Base-by-base conservation (phyloP, 2,329 filamentous ascomycete species). In the Aspergillus piperis region DNA sequence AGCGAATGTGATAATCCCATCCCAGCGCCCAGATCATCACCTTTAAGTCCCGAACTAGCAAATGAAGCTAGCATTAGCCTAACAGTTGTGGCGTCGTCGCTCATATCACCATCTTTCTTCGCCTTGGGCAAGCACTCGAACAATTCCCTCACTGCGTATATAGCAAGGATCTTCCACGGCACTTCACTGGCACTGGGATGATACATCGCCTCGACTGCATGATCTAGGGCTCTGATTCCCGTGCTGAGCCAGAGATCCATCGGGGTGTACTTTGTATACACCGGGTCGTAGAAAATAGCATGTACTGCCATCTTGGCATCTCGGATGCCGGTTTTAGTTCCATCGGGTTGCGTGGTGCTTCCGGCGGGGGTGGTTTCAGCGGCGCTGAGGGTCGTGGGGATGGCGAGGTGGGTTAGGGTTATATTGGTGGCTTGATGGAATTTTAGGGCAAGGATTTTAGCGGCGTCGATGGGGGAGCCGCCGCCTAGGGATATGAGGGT, bases 341-440 rank as follows among this genome's bases (percentile, higher is more conserved):
- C 51, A 6, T 49, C 38, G 19, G 42, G 3, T 1, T 25, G 21
- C 2, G 51, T 59, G 38, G 48, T 27, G 13, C 42, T 36, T 2
- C 51, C 58, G 5, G 25, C 58, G 5, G 51, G 27, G 6, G 58
- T 60, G 4, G 51, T 55, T 51, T 60, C 58, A 7, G 58, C 58
- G 3, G 51, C 52, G 23, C 51, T 55, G 25, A 60, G 52, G n/a
- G 52, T 60, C 3, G 58, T 60, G 8, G 58, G 58, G 44, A 60
- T 60, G 15, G 58, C 21, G 6, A 60, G 38, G 30, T 56, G 58
- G 5, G 52, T 55, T 21, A 60, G 52, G 13, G 11, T 41, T 4
- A 4, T 8, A 5, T 13, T 25, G 23, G 32, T 42, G 3, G 19
- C 27, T 11, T 55, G 30, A 19, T 32, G n/a, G 21, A 50, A 44